These are phyloP conservation scores for Aureobasidium vineae DNA, from an alignment of 2,329 filamentous ascomycete genomes.

Conservation along the genomic window DNA sequence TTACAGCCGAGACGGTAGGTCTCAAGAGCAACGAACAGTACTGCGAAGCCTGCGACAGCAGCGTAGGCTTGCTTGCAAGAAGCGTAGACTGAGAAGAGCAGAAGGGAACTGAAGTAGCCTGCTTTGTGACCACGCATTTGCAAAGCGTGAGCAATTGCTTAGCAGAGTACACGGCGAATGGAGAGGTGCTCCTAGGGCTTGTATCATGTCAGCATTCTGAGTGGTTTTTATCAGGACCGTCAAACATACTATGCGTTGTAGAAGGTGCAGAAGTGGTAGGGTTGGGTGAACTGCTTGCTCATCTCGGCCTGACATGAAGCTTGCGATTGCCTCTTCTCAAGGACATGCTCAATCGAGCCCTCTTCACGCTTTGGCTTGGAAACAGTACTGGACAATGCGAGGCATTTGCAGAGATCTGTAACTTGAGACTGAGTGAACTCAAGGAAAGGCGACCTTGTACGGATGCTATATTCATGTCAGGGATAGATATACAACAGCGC, in stretches of 20 bases:
- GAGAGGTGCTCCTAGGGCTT: neutral
- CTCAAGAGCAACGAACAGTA: neutral
- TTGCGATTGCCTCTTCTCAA: neutral
- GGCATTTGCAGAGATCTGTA: neutral
- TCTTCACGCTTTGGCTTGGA: conserved; percentile 4
- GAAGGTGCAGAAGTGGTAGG: neutral
- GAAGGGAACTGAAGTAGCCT: neutral
- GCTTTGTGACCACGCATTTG: neutral
- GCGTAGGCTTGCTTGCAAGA: neutral
- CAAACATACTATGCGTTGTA: neutral
- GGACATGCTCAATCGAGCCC: neutral
- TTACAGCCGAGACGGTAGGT: neutral
- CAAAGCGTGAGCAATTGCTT: neutral
- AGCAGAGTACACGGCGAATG: neutral
- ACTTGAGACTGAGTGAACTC: neutral
- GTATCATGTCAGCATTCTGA: neutral
- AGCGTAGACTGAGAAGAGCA: neutral
- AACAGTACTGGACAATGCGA: neutral
- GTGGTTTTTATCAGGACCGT: neutral
- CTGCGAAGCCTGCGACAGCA: neutral
- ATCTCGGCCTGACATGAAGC: neutral
- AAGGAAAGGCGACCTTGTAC: neutral
- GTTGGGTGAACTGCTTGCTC: neutral
- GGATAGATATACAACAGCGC: neutral
- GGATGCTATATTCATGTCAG: neutral